Evolutionary conservation across 139 green algal species (phyloP), one percentile per base, ranked within the genome.

Genomic region (Haematococcus sp.): DNA sequence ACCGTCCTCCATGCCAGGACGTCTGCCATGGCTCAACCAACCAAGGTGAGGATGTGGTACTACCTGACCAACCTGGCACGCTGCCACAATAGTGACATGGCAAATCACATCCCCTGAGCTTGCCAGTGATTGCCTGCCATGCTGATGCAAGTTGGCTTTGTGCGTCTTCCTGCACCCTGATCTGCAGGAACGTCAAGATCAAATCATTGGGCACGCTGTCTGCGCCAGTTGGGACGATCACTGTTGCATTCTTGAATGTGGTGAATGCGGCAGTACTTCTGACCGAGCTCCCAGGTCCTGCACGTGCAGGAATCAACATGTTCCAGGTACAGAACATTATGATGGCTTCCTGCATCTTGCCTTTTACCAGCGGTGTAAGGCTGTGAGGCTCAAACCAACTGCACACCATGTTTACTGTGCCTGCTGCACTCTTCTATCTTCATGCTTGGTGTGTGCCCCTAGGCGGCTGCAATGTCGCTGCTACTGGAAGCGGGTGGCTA

Each of bases 231-330:
- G 67, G 67, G n/a, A 54, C 30, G 16, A 49, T 63, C 4, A 61
- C 67, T 0, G 27, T 73, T 15, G 34, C 49, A 3, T 73, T 73
- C 51, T 9, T 63, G 19, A 32, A 61, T 22, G 67, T 73, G 30
- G 51, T 52, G 20, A 28, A 31, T 49, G 67, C 49, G 2, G 9
- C 46, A 15, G 19, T 5, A 4, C 46, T 73, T 28, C 46, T 64
- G 5, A 46, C 67, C 17, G 67, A 73, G 1, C 20, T 58, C 5
- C 67, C 67, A 5, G 51, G 25, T 0, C 16, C 34, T 13, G 67
- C 67, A 3, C 7, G 25, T 0, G 17, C 20, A 16, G 67, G 17
- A 2, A 27, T 73, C 4, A 43, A 31, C 28, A 11, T 15, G 49
- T 23, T 73, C 19, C 49, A 64, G 61, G 61, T 68, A 17, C 40